Conservation (phyloP, 1,284 basidiomycete species). For the Vanrija sp. region DNA sequence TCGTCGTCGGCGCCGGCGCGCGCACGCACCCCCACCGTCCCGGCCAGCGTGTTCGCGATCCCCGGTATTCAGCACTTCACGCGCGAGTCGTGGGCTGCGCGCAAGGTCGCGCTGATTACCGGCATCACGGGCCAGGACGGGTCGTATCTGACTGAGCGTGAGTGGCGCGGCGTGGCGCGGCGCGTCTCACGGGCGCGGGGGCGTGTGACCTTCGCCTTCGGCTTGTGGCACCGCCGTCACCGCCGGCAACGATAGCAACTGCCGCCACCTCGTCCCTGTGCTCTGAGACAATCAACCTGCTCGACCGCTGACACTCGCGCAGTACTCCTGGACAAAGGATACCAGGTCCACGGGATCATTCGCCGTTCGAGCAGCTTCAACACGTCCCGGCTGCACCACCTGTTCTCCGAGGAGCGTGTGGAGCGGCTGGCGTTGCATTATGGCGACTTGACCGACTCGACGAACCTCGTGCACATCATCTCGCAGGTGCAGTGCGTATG, state of each 20-base stretch:
- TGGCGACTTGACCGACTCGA: constrained; percentile 78
- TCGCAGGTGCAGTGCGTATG: constrained; percentile 62
- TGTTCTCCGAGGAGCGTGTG: constrained; percentile 76
- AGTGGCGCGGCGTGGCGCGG: background rate
- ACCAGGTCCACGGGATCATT: constrained; percentile 88
- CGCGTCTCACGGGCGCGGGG: background rate
- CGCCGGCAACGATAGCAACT: too few species aligned
- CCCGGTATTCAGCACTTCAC: background rate
- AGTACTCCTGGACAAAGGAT: constrained; percentile 77
- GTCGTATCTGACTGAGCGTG: constrained; percentile 17
- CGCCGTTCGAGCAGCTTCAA: constrained; percentile 92
- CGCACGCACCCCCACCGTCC: background rate
- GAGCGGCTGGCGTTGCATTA: constrained; percentile 80
- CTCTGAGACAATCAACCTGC: background rate
- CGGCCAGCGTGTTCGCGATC: constrained; percentile 3
- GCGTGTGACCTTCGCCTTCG: background rate
- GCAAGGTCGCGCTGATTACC: constrained; percentile 81
- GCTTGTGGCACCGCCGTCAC: constrained; percentile 45
- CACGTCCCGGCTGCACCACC: constrained; percentile 81
- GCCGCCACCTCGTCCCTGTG: background rate
- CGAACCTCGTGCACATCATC: constrained; percentile 89
- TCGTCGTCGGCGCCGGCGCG: background rate
- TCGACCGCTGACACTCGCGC: constrained; percentile 47
- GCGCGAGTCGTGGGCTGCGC: constrained; percentile 70
- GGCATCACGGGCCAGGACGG: constrained; percentile 76